Conservation (phyloP, 2,329 filamentous ascomycete species). For the Rutstroemia sydowiana region DNA sequence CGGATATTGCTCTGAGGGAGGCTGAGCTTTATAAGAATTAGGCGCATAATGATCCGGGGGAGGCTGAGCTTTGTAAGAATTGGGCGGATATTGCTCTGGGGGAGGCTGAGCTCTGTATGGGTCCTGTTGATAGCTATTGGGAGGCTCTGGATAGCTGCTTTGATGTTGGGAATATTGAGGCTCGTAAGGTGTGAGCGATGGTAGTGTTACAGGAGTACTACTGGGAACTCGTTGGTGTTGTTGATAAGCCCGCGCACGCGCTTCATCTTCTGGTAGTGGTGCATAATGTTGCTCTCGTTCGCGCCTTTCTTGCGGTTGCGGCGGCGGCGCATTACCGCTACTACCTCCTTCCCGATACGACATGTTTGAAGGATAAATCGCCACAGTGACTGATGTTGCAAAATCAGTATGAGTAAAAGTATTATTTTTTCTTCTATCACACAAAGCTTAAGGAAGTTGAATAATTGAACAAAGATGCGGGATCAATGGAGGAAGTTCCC, state of each 20-base stretch:
- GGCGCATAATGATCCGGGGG: no score
- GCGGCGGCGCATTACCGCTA: slow-evolving; percentile 27
- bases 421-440: not conserved
- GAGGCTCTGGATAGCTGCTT: slow-evolving; percentile 22
- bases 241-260: slow-evolving; percentile 27
- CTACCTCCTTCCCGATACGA: slow-evolving; percentile 28
- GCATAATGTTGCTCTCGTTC: slow-evolving; percentile 25
- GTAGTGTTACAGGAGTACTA: slow-evolving; percentile 25
- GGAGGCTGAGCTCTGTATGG: no score
- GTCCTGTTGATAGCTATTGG: no score
- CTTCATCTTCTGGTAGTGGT: slow-evolving; percentile 29
- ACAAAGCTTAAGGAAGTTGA: not conserved
- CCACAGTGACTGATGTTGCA: slow-evolving; percentile 23
- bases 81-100: no score
- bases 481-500: no score
- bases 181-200: slow-evolving; percentile 29
- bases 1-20: slow-evolving; percentile 17
- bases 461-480: no score
- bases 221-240: slow-evolving; percentile 21
- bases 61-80: no score
- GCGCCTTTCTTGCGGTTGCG: slow-evolving; percentile 10
- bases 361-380: slow-evolving; percentile 26
- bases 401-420: not conserved
- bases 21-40: no score
- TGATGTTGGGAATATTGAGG: slow-evolving; percentile 18